These are phyloP conservation scores for Eimeria sp. DNA, from an alignment of 169 alveolate genomes.

Conservation along the genomic window DNA sequence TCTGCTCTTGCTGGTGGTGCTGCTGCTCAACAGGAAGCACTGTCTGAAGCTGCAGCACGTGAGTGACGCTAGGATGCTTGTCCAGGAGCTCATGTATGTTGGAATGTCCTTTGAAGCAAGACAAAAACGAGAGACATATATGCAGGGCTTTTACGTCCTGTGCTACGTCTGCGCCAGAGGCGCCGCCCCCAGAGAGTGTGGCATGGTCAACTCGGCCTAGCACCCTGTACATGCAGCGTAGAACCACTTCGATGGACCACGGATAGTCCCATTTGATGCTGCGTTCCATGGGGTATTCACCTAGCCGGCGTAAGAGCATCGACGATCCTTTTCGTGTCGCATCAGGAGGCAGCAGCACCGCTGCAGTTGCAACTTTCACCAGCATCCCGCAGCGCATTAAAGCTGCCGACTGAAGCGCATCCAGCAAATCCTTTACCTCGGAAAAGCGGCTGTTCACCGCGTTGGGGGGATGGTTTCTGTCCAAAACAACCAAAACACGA, in stretches of 20 bases:
- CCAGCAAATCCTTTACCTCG: slow-evolving; percentile 12
- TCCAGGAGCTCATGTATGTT: background rate
- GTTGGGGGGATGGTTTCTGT: slow-evolving; percentile 69
- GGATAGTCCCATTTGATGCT: slow-evolving; percentile 32
- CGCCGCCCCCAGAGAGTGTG: slow-evolving; percentile 13
- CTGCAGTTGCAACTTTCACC: slow-evolving; percentile 55
- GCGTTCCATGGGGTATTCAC: background rate
- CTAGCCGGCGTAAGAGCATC: background rate
- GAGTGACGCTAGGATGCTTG: slow-evolving; percentile 9
- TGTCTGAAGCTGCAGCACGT: slow-evolving; percentile 62
- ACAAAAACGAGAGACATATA: slow-evolving; percentile 21
- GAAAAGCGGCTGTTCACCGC: slow-evolving; percentile 41
- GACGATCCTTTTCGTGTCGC: slow-evolving; percentile 12
- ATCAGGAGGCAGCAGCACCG: slow-evolving; percentile 54
- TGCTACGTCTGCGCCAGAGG: background rate
- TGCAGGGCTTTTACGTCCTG: slow-evolving; percentile 43
- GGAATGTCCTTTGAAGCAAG: slow-evolving; percentile 19
- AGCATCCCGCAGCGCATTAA: slow-evolving; percentile 1
- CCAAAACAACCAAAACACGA: slow-evolving; percentile 32
- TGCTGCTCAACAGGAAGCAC: slow-evolving; percentile 3
- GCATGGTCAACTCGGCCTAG: slow-evolving; percentile 51
- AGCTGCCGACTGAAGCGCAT: slow-evolving; percentile 14
- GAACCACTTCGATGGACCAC: slow-evolving; percentile 47
- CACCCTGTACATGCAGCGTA: slow-evolving; percentile 55
- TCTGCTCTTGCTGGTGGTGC: background rate